Evolutionary conservation across 2,329 filamentous ascomycete genomes (phyloP), one percentile per base, ranked within the genome.

Genomic region (Trichoderma polysporum): DNA sequence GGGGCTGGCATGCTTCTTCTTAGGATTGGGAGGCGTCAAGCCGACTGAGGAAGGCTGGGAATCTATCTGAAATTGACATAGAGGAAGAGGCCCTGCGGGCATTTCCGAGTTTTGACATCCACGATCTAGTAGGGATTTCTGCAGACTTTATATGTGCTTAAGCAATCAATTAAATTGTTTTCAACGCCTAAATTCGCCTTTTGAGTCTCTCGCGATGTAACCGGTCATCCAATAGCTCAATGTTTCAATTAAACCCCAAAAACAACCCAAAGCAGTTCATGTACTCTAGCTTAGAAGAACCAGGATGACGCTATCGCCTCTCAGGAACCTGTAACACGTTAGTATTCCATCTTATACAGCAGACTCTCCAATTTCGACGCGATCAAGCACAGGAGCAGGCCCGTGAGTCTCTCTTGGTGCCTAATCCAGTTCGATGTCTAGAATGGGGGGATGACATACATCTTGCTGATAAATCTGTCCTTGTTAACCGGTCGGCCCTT

Each of bases 381-480:
- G 22, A 50, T 25, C 31, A 15, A 5, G 15, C 4, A 4, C 12
- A 12, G 3, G 5, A 19, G n/a, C 27, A 6, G 22, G 2, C 47
- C 22, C 25, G 33, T 39, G n/a, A 39, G 33, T 15, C 35, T 27
- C 8, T 39, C 17, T 19, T 41, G 5, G 27, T 22, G n/a, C n/a
- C n/a, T 31, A 27, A 35, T 27, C 33, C 22, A 2, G n/a, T 49
- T 17, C 10, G 49, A n/a, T 17, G 45, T 54, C 19, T 27, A 8
- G 27, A 31, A 39, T 22, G 17, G 22, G 58, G n/a, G 29, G 39
- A 9, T 49, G 13, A 86, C 89, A 72, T 78, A 94, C 94, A 97
- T 94, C 84, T 97, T 97, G 86, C 92, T 97, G 76, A 98, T 95
- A 80, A 97, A 97, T 49, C 95, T 86, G 80, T 99, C 95, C 88